Conservation (phyloP, 192 early-diverging fungal species). For the Mortierella hygrophila region DNA sequence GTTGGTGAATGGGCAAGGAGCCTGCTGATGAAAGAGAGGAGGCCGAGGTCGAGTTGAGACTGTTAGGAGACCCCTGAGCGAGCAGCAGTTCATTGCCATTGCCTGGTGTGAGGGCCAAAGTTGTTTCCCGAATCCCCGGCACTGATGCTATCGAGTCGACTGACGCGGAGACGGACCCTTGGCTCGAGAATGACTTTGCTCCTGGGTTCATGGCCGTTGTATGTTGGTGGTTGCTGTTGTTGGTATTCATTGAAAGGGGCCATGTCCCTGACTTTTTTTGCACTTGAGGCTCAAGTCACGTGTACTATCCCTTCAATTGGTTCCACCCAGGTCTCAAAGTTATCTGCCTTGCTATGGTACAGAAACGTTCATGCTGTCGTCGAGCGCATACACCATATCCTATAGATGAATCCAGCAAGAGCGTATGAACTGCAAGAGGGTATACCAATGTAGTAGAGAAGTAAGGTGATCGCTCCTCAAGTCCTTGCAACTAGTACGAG, state of each 20-base stretch:
- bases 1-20: conserved; percentile 43
- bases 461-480: too few species aligned
- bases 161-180: conserved; percentile 19
- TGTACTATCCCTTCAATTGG: neutral
- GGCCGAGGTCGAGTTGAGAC: conserved; percentile 42
- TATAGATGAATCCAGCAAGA: too few species aligned
- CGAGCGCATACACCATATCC: too few species aligned
- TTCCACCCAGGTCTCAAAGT: too few species aligned
- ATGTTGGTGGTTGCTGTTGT: neutral
- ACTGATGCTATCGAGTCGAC: conserved; percentile 38
- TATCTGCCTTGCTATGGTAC: too few species aligned
- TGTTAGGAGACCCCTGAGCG: conserved; percentile 30
- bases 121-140: conserved; percentile 9
- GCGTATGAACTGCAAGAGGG: too few species aligned
- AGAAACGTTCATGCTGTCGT: too few species aligned
- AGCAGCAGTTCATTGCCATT: conserved; percentile 21
- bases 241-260: neutral
- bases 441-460: too few species aligned
- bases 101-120: neutral
- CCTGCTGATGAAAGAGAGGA: conserved; percentile 45
- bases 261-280: neutral
- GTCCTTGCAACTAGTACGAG: too few species aligned
- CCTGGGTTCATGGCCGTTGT: conserved; percentile 26
- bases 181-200: conserved; percentile 27
- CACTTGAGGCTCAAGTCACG: neutral